phyloP scores from a whole-genome alignment of 1,139 yeast genomes.

The Saccharomycopsis hybrid region DNA sequence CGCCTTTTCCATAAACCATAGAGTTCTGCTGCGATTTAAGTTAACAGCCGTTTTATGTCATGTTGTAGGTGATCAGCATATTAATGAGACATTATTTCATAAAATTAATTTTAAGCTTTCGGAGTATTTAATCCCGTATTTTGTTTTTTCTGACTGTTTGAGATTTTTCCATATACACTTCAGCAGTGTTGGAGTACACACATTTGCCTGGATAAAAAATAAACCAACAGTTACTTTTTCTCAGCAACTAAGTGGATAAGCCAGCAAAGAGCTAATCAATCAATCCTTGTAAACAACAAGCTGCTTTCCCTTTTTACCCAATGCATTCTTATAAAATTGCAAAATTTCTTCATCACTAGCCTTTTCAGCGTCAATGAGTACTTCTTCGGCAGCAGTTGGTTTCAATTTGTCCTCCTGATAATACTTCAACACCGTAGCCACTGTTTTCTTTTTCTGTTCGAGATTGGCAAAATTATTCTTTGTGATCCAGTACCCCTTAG shows the following conservation, averaged over 20 bases:
- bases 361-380: conserved; percentile 5
- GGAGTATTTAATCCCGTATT: too few relatives aligned
- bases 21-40: too few relatives aligned
- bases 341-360: conserved; percentile 15
- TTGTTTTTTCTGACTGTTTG: too few relatives aligned
- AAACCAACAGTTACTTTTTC: neutral
- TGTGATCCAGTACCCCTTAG: conserved; percentile 93
- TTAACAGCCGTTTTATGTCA: too few relatives aligned
- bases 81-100: too few relatives aligned
- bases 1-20: too few relatives aligned
- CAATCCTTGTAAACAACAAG: conserved; percentile 15
- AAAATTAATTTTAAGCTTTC: too few relatives aligned
- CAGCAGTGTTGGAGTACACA: too few relatives aligned
- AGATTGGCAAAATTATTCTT: conserved; percentile 63
- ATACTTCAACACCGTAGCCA: conserved; percentile 56
- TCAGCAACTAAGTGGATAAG: too few relatives aligned
- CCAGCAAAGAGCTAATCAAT: neutral
- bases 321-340: conserved; percentile 12
- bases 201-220: too few relatives aligned
- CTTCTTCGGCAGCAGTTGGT: conserved; percentile 5
- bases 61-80: too few relatives aligned
- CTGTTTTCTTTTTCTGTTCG: conserved; percentile 52
- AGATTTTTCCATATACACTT: too few relatives aligned
- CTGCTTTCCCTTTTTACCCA: conserved; percentile 13
- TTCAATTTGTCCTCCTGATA: conserved; percentile 54